A percentile compares a stretch with the other conserved stretches of the same genome.
phyloP scores from a whole-genome alignment of 2,329 filamentous ascomycete genomes.

The Tympanopsis confertula region DNA sequence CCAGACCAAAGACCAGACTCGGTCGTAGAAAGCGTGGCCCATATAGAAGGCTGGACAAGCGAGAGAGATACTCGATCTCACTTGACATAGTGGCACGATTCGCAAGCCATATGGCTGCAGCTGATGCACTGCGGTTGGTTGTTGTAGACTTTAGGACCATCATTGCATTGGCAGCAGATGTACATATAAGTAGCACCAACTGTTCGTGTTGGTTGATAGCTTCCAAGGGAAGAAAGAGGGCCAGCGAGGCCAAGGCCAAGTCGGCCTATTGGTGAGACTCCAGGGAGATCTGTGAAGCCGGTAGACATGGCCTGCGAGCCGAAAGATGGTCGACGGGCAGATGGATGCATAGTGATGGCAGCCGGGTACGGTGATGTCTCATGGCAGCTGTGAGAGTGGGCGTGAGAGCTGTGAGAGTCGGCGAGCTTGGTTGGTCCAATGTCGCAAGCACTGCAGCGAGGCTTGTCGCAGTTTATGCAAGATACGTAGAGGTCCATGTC shows the following conservation, averaged over 20 bases:
- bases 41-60: too few species aligned
- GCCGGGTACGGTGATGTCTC: too few species aligned
- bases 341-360: too few species aligned
- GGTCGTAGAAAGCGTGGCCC: too few species aligned
- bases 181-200: conserved; percentile 14
- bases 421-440: not conserved
- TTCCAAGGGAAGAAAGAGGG: too few species aligned
- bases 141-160: conserved; percentile 23
- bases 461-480: not conserved
- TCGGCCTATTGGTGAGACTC: too few species aligned
- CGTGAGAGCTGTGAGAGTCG: not conserved
- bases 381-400: not conserved
- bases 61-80: too few species aligned
- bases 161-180: conserved; percentile 22
- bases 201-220: too few species aligned
- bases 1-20: not conserved
- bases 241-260: too few species aligned
- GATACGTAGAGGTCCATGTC: not conserved
- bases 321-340: too few species aligned
- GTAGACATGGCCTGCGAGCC: too few species aligned
- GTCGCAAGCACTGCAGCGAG: not conserved
- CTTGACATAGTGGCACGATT: conserved; percentile 5
- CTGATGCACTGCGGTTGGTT: conserved; percentile 16
- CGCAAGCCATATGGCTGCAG: conserved; percentile 18
- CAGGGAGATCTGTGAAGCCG: too few species aligned